These are phyloP conservation scores for Suhomyces anneliseae DNA, from an alignment of 1,139 yeast genomes.

Conservation along the genomic window DNA sequence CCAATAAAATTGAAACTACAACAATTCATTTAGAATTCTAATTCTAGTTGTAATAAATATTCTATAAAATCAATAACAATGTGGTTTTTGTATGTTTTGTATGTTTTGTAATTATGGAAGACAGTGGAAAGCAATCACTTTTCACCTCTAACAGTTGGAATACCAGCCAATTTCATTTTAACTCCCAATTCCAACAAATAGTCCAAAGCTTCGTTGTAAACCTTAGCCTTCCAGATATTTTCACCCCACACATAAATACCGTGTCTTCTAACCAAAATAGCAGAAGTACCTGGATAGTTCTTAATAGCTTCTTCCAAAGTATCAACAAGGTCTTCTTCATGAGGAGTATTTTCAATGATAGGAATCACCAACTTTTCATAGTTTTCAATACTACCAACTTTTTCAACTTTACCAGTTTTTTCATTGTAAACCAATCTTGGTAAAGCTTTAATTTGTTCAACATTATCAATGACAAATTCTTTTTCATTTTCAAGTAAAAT, in stretches of 20 bases:
- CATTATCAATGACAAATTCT: constrained; percentile 72
- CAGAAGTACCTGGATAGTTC: constrained; percentile 74
- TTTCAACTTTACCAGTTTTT: constrained; percentile 48
- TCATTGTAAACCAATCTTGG: constrained; percentile 49
- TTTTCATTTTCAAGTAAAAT: constrained; percentile 58
- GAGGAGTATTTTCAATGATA: constrained; percentile 86
- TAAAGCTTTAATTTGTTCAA: constrained; percentile 91
- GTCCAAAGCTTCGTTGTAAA: constrained; percentile 90
- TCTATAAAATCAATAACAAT: too few species aligned
- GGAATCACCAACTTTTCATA: constrained; percentile 80
- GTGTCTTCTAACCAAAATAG: constrained; percentile 88
- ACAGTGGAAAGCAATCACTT: background rate
- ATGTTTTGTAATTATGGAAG: background rate
- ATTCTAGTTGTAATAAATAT: too few species aligned
- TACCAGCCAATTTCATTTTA: constrained; percentile 67
- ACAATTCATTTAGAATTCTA: too few species aligned
- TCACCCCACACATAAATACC: constrained; percentile 98
- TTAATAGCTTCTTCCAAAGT: constrained; percentile 62
- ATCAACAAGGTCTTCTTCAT: constrained; percentile 81
- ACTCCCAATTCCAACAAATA: constrained; percentile 83
- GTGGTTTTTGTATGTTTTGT: too few species aligned
- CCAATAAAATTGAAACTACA: too few species aligned
- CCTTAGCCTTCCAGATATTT: constrained; percentile 87
- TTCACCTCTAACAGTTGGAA: constrained; percentile 38
- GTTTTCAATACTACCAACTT: constrained; percentile 67